Evolutionary conservation across 441 rosid species (phyloP).

Genomic region (Rhodomyrtus psidioides): DNA sequence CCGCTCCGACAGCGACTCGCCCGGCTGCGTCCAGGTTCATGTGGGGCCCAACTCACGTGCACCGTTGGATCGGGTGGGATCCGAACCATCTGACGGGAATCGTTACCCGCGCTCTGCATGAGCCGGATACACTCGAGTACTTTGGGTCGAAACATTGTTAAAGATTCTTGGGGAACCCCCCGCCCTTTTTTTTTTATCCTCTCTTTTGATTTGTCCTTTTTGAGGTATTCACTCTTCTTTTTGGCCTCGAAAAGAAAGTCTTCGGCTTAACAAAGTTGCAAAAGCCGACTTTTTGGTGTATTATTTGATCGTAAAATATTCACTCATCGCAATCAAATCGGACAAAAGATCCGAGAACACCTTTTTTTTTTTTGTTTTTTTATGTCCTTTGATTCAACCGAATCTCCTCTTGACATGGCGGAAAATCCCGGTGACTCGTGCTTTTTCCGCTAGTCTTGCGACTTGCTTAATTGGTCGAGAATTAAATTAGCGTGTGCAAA

Average conservation of each 20-base stretch:
- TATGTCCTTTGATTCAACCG: background rate
- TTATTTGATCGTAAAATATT: background rate
- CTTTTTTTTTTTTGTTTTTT: no score
- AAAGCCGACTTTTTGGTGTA: background rate
- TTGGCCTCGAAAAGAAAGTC: background rate
- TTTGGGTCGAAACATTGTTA: background rate
- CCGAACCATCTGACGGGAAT: background rate
- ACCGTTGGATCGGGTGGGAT: background rate
- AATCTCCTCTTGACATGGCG: background rate
- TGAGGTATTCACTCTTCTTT: background rate
- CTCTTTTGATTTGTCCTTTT: background rate
- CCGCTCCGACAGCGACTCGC: background rate
- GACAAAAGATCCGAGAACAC: background rate
- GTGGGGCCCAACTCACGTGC: background rate
- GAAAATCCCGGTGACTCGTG: background rate
- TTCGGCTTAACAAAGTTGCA: background rate
- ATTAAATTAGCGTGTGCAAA: background rate
- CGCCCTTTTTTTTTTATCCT: background rate
- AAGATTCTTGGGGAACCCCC: background rate
- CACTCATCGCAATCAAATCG: background rate
- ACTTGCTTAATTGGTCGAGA: background rate
- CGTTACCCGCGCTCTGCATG: rapidly evolving
- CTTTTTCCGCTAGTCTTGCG: background rate
- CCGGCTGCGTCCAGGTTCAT: background rate
- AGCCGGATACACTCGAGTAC: background rate